Base-by-base conservation (phyloP, 1,284 basidiomycete species). In the Cerrena zonata region DNA sequence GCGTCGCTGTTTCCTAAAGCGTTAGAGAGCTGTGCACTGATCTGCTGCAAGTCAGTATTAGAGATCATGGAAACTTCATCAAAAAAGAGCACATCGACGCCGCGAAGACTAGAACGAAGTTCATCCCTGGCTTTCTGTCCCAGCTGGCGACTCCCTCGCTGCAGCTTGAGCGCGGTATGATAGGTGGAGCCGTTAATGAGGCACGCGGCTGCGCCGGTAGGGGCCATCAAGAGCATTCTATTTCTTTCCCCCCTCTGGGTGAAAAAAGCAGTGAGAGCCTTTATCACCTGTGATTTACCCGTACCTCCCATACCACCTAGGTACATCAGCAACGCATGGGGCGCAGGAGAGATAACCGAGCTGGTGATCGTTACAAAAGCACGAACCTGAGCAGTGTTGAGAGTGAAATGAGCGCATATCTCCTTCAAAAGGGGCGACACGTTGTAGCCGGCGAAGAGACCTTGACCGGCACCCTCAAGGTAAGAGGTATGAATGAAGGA, bases 221-320 rank as follows among this genome's bases (percentile, higher is more conserved):
- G 71, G 5, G 70, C 72, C 1, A 70, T 49, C 7, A 65, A 45
- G 0, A 63, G 27, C 38, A 70, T 65, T 22, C 61, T 23, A 48
- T 67, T 56, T 11, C 43, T 34, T 40, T 69, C 61, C 0, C 60
- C 54, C 25, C 58, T 40, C 15, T 21, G 1, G 5, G 48, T 40
- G 51, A 74, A 69, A 18, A 69, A 69, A 18, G 10, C 0, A 13
- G 55, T 60, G 0, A 71, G 18, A 0, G 70, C 68, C 22, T 69
- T 65, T 0, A 76, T 58, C 0, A 76, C 74, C 46, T 67, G 69
- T 5, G 69, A 66, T 58, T 77, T 75, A 2, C 73, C 71, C 13
- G 70, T 72, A 3, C 72, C 67, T 5, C 55, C 68, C 65, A 69
- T 68, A 0, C 30, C 30, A 7, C 30, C 15, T 7, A 34, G 30